Conservation (phyloP, 1,284 basidiomycete genomes). For the Pascua sp. region DNA sequence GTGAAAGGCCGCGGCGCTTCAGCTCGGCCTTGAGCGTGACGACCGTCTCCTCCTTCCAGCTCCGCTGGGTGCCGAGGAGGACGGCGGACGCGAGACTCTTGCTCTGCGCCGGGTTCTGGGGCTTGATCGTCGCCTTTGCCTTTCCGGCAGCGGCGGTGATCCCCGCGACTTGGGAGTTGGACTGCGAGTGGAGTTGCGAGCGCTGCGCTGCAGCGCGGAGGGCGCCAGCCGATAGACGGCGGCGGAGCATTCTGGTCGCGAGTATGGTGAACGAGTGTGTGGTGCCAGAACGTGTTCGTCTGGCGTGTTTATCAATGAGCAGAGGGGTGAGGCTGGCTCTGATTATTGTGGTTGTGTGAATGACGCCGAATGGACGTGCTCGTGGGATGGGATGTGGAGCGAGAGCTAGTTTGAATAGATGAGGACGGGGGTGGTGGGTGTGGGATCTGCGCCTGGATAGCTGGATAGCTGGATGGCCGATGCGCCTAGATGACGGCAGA, state of each 20-base stretch:
- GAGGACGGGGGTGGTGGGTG: too few relatives aligned
- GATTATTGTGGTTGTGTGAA: not conserved
- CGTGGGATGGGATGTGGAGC: too few relatives aligned
- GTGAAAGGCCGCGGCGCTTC: slow-evolving; percentile 61
- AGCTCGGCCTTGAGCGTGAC: slow-evolving; percentile 63
- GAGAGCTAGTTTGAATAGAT: too few relatives aligned
- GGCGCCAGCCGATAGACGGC: slow-evolving; percentile 39
- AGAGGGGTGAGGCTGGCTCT: not conserved
- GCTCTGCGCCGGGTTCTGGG: slow-evolving; percentile 19
- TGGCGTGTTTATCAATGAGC: not conserved
- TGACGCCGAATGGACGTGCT: not conserved
- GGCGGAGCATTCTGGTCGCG: slow-evolving; percentile 38
- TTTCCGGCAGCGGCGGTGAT: slow-evolving; percentile 16
- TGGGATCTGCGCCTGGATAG: too few relatives aligned
- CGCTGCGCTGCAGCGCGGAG: slow-evolving; percentile 28
- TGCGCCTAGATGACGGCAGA: too few relatives aligned
- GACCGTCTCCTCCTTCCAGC: slow-evolving; percentile 57
- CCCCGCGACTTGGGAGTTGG: slow-evolving; percentile 4
- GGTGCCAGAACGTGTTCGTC: not conserved
- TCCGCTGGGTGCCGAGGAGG: slow-evolving; percentile 62
- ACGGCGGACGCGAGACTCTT: slow-evolving; percentile 61
- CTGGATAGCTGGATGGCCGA: too few relatives aligned
- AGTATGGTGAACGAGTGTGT: slow-evolving; percentile 8
- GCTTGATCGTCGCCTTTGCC: slow-evolving; percentile 15
- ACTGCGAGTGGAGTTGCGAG: slow-evolving; percentile 6